Evolutionary conservation across 345 rosid genomes (phyloP), one percentile per base, ranked within the genome.

Genomic region (Erodium maritimum): DNA sequence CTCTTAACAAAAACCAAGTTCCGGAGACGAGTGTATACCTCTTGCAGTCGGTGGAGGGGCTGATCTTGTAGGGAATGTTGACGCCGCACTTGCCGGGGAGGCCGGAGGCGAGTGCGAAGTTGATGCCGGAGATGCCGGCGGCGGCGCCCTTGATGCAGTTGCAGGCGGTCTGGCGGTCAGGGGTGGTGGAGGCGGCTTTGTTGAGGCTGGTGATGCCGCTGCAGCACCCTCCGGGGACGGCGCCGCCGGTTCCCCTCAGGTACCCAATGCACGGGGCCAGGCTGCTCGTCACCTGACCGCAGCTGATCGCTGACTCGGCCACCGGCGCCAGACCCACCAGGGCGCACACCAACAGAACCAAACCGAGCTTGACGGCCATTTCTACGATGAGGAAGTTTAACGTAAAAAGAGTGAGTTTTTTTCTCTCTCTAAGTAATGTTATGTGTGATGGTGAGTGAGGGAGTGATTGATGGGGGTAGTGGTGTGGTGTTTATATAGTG

Each of bases 21-120:
- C n/a, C n/a, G n/a, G n/a, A n/a, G n/a, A n/a, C n/a, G n/a, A n/a
- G 33, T 25, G 33, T 25, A n/a, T 25, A 84, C 85, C 5, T 59
- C 51, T n/a, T n/a, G 68, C 93, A 85, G 77, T 79, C 53, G 34
- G 81, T 73, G 69, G 55, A 50, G 57, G 79, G 79, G 71, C 83
- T 78, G 64, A 82, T 71, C 25, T 16, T 56, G 79, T 72, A 84
- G 24, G 85, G 83, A 19, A 82, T 65, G 20, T 7, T 67, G 59
- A 82, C 67, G 11, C 82, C 83, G 11, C 87, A 84, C 52, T 69
- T 66, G 23, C 73, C 34, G 19, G 91, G 85, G 56, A 79, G 68
- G 19, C 51, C n/a, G 37, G 65, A 52, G 50, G 76, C 87, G 37
- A 52, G 24, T 54, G 54, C 8, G 23, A 33, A 16, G 62, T 75